Conservation (phyloP, 305 asterid species). For the Fraxinus nigra region DNA sequence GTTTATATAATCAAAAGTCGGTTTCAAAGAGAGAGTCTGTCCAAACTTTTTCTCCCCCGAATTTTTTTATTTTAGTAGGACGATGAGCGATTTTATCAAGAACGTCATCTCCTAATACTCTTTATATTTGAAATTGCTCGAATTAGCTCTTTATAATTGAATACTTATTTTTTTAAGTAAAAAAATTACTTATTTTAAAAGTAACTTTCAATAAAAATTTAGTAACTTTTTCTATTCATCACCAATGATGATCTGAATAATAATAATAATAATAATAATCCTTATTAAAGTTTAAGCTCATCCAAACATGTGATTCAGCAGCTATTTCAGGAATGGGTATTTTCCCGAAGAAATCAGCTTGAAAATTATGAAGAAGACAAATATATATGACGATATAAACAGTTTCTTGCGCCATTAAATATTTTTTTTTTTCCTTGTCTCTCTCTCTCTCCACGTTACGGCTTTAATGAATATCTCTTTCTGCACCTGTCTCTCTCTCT, state of each 20-base stretch:
- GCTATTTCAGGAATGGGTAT: background rate
- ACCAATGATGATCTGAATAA: no score
- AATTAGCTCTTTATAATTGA: background rate
- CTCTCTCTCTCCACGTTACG: background rate
- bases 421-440: no score
- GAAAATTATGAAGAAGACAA: background rate
- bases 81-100: background rate
- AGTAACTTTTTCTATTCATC: no score
- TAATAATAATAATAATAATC: no score
- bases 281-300: background rate
- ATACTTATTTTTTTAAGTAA: background rate
- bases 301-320: background rate
- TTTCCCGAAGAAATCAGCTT: background rate
- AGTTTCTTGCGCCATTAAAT: background rate
- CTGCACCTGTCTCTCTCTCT: constrained; percentile 25
- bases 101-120: background rate
- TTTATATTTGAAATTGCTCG: no score
- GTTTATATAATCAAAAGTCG: background rate
- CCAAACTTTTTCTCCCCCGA: background rate
- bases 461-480: constrained; percentile 11
- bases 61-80: background rate
- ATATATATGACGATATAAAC: background rate
- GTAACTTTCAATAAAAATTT: background rate
- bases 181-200: background rate
- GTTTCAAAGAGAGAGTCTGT: background rate